Evolutionary conservation across 2,329 filamentous ascomycete genomes (phyloP).

Genomic region (Xylaria sp.): DNA sequence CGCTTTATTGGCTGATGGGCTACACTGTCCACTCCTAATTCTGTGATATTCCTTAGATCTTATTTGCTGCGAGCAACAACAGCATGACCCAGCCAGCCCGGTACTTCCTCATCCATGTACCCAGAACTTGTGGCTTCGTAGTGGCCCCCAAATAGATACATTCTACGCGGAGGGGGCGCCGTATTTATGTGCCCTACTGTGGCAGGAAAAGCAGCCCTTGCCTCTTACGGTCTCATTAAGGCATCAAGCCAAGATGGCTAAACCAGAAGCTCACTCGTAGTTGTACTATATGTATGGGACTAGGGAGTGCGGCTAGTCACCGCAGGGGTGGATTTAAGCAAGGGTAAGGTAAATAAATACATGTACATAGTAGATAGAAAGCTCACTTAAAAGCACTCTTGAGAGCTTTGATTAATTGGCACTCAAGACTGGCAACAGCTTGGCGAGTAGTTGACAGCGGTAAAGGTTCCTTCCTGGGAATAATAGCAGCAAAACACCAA

Average conservation of each 20-base stretch:
- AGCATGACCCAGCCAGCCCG: not conserved
- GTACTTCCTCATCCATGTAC: not conserved
- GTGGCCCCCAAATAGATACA: not conserved
- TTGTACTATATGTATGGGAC: too few relatives aligned
- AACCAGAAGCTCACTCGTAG: not conserved
- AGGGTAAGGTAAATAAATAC: not conserved
- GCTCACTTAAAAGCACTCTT: not conserved
- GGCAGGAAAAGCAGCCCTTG: not conserved
- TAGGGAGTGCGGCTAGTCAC: not conserved
- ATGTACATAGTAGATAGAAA: not conserved
- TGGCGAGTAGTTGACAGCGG: too few relatives aligned
- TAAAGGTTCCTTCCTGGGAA: too few relatives aligned
- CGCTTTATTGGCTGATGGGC: not conserved
- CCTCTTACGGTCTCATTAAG: slow-evolving; percentile 7
- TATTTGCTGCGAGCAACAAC: slow-evolving; percentile 1
- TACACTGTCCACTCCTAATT: not conserved
- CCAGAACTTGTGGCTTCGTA: slow-evolving; percentile 4
- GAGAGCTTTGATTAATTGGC: too few relatives aligned
- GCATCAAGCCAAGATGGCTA: slow-evolving; percentile 1
- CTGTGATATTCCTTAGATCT: not conserved
- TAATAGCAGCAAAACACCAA: too few relatives aligned
- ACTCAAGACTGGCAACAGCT: too few relatives aligned
- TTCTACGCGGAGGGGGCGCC: not conserved
- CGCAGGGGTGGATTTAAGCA: not conserved
- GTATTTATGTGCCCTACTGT: too few relatives aligned